Percentiles rank a stretch among this genome's conserved stretches.
Evolutionary conservation across 306 rosid species (phyloP).

Genomic region (Oemleria cerasiformis): DNA sequence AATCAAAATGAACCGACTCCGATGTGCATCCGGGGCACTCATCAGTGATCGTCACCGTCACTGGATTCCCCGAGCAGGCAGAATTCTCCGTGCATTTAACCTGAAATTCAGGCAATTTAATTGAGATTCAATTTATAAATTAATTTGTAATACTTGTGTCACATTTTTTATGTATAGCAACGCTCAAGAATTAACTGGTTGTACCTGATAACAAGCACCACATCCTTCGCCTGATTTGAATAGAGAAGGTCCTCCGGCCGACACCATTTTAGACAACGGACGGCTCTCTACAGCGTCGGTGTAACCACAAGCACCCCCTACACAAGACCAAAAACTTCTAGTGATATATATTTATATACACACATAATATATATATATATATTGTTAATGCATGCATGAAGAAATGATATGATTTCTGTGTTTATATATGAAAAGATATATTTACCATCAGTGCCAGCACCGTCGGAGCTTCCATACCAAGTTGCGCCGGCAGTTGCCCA

Average conservation of each 20-base stretch:
- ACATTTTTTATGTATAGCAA: neutral
- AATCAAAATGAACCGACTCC: constrained; percentile 59
- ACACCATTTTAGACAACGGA: constrained; percentile 54
- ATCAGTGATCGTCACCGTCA: constrained; percentile 65
- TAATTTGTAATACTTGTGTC: neutral
- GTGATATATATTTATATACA: neutral
- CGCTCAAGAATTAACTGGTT: too few species aligned
- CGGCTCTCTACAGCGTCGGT: constrained; percentile 44
- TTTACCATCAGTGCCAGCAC: constrained; percentile 65
- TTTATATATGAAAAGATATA: neutral
- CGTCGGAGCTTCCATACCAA: constrained; percentile 58
- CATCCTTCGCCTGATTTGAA: constrained; percentile 65
- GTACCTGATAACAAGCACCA: constrained; percentile 80
- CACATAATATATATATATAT: neutral
- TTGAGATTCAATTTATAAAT: neutral
- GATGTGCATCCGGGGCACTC: constrained; percentile 62
- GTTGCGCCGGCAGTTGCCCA: constrained; percentile 56
- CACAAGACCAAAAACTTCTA: neutral
- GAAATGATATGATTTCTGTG: too few species aligned
- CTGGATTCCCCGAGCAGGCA: constrained; percentile 61
- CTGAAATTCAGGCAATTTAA: constrained; percentile 21
- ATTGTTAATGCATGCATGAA: neutral
- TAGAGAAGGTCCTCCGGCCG: constrained; percentile 67
- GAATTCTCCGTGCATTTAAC: constrained; percentile 55
- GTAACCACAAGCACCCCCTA: constrained; percentile 91